phyloP scores from a whole-genome alignment of 768 basidiomycete genomes.

The Mycena belliarum region DNA sequence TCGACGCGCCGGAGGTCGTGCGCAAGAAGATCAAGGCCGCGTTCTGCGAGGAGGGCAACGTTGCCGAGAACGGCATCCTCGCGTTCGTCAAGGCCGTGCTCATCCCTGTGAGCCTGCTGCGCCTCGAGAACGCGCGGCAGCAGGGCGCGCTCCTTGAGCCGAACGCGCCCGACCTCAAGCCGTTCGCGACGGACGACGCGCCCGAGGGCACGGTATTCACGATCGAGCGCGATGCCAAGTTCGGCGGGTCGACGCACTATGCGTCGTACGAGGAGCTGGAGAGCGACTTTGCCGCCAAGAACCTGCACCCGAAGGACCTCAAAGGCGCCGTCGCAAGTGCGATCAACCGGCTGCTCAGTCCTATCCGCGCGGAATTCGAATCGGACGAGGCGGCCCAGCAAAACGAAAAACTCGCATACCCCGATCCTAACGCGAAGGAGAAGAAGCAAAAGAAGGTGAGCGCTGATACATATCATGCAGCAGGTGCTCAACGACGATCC shows the following conservation, averaged over 20 bases:
- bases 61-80: slow-evolving; percentile 85
- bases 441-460: slow-evolving; percentile 66
- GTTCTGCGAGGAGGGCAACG: slow-evolving; percentile 92
- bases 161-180: slow-evolving; percentile 50
- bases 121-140: slow-evolving; percentile 52
- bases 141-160: slow-evolving; percentile 53
- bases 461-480: too few species aligned
- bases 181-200: slow-evolving; percentile 68
- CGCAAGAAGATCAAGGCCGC: slow-evolving; percentile 90
- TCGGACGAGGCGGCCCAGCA: slow-evolving; percentile 79
- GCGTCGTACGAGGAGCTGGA: slow-evolving; percentile 62
- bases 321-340: slow-evolving; percentile 77
- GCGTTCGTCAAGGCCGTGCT: slow-evolving; percentile 85
- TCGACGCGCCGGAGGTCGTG: slow-evolving; percentile 81
- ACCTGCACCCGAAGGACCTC: slow-evolving; percentile 87
- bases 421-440: slow-evolving; percentile 65
- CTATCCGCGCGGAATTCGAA: slow-evolving; percentile 78
- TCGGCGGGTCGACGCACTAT: slow-evolving; percentile 82
- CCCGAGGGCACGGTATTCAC: slow-evolving; percentile 83
- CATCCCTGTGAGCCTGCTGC: slow-evolving; percentile 81
- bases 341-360: slow-evolving; percentile 73
- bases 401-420: slow-evolving; percentile 81
- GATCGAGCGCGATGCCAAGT: slow-evolving; percentile 75
- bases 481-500: not conserved
- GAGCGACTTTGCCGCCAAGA: slow-evolving; percentile 72